Evolutionary conservation across 192 early-diverging fungal species (phyloP).

Genomic region (Phlyctochytrium arcticum): DNA sequence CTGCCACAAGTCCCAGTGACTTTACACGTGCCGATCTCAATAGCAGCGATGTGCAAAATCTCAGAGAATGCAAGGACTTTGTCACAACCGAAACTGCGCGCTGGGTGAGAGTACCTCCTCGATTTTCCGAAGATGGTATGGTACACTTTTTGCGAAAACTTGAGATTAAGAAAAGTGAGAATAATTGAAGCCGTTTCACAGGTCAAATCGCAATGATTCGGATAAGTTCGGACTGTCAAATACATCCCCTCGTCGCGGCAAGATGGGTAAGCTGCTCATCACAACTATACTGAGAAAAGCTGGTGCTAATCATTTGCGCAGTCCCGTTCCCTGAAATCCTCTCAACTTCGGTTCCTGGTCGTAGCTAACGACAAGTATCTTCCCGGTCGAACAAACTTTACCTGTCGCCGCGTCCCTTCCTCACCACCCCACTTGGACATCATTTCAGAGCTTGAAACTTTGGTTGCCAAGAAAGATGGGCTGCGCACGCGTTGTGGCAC

Average conservation of each 20-base stretch:
- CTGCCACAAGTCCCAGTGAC: background rate
- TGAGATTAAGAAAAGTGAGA: background rate
- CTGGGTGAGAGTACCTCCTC: slow-evolving; percentile 1
- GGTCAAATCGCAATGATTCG: background rate
- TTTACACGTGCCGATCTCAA: background rate
- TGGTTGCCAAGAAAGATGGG: background rate
- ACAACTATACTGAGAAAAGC: background rate
- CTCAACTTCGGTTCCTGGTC: background rate
- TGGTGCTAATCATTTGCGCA: no score
- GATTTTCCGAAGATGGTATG: slow-evolving; percentile 4
- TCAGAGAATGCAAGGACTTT: background rate
- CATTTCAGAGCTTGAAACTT: background rate
- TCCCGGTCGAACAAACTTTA: background rate
- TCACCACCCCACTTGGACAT: background rate
- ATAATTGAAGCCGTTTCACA: background rate
- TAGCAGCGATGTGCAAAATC: background rate
- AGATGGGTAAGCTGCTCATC: slow-evolving; percentile 6
- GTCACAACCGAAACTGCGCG: slow-evolving; percentile 1
- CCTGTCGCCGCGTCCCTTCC: background rate
- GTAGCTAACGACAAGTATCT: slow-evolving; percentile 6
- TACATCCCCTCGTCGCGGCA: slow-evolving; percentile 6
- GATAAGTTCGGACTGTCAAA: background rate
- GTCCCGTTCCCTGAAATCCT: background rate
- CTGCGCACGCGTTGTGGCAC: background rate
- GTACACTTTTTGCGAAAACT: background rate